phyloP scores from a whole-genome alignment of 148 eudicot species.

The Fagopyrum homotropicum region DNA sequence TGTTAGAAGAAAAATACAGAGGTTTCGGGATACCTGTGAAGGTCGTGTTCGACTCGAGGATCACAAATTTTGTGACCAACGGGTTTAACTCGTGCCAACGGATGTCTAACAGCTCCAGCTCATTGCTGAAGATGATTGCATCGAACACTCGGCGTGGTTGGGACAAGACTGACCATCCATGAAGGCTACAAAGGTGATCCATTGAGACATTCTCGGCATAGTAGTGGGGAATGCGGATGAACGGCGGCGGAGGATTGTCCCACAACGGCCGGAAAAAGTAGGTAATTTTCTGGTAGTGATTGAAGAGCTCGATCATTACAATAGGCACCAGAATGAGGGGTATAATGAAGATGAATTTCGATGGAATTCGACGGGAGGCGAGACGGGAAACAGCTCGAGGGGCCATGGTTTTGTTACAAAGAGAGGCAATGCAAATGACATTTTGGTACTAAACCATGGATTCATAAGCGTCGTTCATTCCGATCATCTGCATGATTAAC shows the following conservation, averaged over 20 bases:
- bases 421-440: background rate
- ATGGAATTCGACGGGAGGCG: slow-evolving; percentile 32
- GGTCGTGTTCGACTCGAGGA: slow-evolving; percentile 76
- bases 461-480: background rate
- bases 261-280: slow-evolving; percentile 83
- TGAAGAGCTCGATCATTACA: slow-evolving; percentile 31
- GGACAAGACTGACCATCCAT: slow-evolving; percentile 69
- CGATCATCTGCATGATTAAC: background rate
- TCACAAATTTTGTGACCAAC: slow-evolving; percentile 65
- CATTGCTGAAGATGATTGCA: slow-evolving; percentile 74
- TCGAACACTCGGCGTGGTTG: slow-evolving; percentile 75
- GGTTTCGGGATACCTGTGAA: slow-evolving; percentile 87
- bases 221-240: slow-evolving; percentile 58
- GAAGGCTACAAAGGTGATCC: slow-evolving; percentile 63
- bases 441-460: background rate
- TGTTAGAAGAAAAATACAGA: slow-evolving; percentile 47
- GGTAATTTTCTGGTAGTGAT: slow-evolving; percentile 48
- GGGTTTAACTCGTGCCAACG: slow-evolving; percentile 78
- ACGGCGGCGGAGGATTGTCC: slow-evolving; percentile 73
- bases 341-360: slow-evolving; percentile 33
- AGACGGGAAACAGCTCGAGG: slow-evolving; percentile 29
- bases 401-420: slow-evolving; percentile 33
- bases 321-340: slow-evolving; percentile 40
- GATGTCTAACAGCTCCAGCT: slow-evolving; percentile 77
- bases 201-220: slow-evolving; percentile 83